These are phyloP conservation scores for Dimocarpus longan DNA, from an alignment of 345 rosid genomes.

Conservation along the genomic window DNA sequence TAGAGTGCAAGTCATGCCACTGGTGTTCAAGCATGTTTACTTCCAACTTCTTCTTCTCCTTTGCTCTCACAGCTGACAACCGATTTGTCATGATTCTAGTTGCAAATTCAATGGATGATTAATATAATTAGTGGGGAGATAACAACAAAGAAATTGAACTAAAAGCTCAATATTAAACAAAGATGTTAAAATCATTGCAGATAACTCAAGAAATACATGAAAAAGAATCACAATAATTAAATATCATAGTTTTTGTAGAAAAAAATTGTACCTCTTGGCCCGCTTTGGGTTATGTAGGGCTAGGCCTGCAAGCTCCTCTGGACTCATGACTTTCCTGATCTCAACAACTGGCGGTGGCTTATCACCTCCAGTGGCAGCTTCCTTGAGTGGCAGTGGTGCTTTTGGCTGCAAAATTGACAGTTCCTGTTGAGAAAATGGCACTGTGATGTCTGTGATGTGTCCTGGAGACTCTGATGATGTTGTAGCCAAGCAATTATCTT, in stretches of 20 bases:
- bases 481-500: too few species aligned
- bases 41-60: slow-evolving; percentile 30
- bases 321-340: slow-evolving; percentile 16
- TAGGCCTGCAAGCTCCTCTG: slow-evolving; percentile 11
- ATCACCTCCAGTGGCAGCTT: too few species aligned
- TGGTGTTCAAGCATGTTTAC: slow-evolving; percentile 22
- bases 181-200: not conserved
- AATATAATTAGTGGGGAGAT: not conserved
- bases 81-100: slow-evolving; percentile 28
- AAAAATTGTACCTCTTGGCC: slow-evolving; percentile 22
- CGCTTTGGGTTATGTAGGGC: slow-evolving; percentile 25
- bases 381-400: too few species aligned
- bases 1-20: not conserved
- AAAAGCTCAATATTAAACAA: too few species aligned
- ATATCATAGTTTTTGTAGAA: too few species aligned
- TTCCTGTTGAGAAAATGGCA: too few species aligned
- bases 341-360: not conserved
- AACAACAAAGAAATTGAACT: too few species aligned
- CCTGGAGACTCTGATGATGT: too few species aligned
- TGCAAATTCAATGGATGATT: not conserved
- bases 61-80: slow-evolving; percentile 27
- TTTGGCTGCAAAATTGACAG: too few species aligned
- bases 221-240: not conserved
- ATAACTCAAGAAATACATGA: not conserved
- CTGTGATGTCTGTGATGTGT: too few species aligned